phyloP scores from a whole-genome alignment of 2,329 filamentous ascomycete species.

The Bipolaris zeicola region DNA sequence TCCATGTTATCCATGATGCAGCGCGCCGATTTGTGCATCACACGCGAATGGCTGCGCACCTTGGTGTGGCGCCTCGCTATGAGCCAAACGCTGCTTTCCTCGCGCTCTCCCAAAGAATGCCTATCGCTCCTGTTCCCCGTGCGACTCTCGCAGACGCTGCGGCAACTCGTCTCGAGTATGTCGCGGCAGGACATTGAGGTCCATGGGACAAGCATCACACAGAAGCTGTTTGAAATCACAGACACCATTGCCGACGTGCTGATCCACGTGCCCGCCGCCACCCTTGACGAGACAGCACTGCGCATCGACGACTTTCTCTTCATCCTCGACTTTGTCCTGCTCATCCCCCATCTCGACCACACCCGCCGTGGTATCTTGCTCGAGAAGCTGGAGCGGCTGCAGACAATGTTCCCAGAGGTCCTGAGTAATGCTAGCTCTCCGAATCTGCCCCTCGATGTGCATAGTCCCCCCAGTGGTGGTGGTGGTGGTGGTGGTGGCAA shows the following conservation, averaged over 20 bases:
- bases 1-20: slow-evolving; percentile 51
- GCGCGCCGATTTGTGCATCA: slow-evolving; percentile 58
- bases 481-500: no score
- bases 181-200: slow-evolving; percentile 57
- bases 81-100: slow-evolving; percentile 54
- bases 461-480: slow-evolving; percentile 32
- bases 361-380: slow-evolving; percentile 54
- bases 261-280: slow-evolving; percentile 57
- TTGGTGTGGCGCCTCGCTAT: slow-evolving; percentile 58
- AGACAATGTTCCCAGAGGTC: slow-evolving; percentile 45
- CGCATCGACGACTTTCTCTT: slow-evolving; percentile 62
- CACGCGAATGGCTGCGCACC: slow-evolving; percentile 57
- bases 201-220: slow-evolving; percentile 62
- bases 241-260: slow-evolving; percentile 65
- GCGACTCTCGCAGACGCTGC: slow-evolving; percentile 52
- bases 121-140: slow-evolving; percentile 55
- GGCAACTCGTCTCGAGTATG: slow-evolving; percentile 51
- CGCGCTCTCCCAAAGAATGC: slow-evolving; percentile 44
- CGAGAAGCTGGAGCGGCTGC: slow-evolving; percentile 50
- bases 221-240: slow-evolving; percentile 66
- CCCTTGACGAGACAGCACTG: slow-evolving; percentile 54
- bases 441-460: slow-evolving; percentile 37
- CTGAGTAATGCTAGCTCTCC: slow-evolving; percentile 41
- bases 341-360: slow-evolving; percentile 56
- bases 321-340: slow-evolving; percentile 58